Evolutionary conservation across 257 asterid genomes (phyloP).

Genomic region (Gynochthodes officinalis): DNA sequence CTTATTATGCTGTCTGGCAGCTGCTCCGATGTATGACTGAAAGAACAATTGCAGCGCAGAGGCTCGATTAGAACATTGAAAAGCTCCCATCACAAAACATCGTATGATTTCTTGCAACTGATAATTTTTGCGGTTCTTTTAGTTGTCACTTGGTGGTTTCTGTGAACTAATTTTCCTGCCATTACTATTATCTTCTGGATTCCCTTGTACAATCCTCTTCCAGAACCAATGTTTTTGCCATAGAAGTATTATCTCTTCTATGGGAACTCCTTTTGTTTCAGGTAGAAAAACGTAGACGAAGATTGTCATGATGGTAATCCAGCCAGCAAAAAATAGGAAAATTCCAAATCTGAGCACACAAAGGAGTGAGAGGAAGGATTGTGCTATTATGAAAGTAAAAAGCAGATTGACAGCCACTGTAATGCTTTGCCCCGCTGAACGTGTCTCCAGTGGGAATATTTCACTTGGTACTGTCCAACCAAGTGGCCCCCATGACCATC

Average conservation of each 20-base stretch:
- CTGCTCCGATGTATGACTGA: too few relatives aligned
- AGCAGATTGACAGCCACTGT: slow-evolving; percentile 42
- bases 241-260: slow-evolving; percentile 36
- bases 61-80: neutral
- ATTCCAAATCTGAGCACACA: slow-evolving; percentile 42
- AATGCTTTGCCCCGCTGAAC: slow-evolving; percentile 41
- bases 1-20: too few relatives aligned
- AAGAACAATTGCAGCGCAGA: neutral
- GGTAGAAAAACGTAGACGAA: slow-evolving; percentile 36
- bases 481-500: slow-evolving; percentile 44
- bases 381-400: slow-evolving; percentile 40
- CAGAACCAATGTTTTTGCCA: slow-evolving; percentile 42
- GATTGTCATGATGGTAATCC: slow-evolving; percentile 37
- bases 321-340: slow-evolving; percentile 38
- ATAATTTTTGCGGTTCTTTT: neutral
- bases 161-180: neutral
- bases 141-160: neutral
- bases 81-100: neutral
- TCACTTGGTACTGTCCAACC: slow-evolving; percentile 48
- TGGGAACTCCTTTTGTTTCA: slow-evolving; percentile 40
- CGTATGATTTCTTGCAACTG: neutral
- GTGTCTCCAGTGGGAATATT: slow-evolving; percentile 32
- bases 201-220: slow-evolving; percentile 20
- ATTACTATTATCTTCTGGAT: neutral
- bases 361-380: slow-evolving; percentile 33